Conservation (phyloP, 371 early-diverging fungal species). For the Rhizopus sp. region DNA sequence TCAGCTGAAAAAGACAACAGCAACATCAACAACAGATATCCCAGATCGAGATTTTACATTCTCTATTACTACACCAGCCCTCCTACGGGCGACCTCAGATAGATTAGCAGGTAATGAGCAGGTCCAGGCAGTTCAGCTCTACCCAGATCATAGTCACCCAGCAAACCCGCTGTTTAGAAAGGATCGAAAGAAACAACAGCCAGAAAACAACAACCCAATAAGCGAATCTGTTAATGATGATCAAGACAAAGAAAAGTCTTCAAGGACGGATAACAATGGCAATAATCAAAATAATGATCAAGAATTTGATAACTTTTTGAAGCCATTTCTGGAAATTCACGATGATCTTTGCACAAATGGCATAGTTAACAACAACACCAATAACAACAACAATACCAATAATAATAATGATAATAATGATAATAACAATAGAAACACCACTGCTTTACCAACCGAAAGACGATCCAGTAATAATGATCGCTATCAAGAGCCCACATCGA, state of each 20-base stretch:
- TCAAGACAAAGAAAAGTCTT: neutral
- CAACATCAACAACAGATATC: neutral
- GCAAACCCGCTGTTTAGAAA: slow-evolving; percentile 11
- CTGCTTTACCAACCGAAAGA: neutral
- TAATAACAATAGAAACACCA: neutral
- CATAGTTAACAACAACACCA: neutral
- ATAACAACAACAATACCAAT: neutral
- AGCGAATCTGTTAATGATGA: neutral
- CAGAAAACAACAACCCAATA: neutral
- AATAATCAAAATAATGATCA: neutral
- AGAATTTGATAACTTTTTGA: neutral
- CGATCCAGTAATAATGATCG: neutral
- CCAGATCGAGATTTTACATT: slow-evolving; percentile 20
- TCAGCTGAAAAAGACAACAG: too few relatives aligned
- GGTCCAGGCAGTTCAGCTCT: slow-evolving; percentile 17
- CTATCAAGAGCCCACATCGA: slow-evolving; percentile 1
- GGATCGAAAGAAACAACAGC: slow-evolving; percentile 1
- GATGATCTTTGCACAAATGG: neutral
- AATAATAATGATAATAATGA: neutral
- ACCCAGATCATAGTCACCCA: slow-evolving; percentile 24
- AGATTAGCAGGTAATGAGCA: slow-evolving; percentile 2
- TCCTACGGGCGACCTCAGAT: slow-evolving; percentile 7
- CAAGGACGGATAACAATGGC: neutral
- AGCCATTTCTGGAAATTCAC: slow-evolving; percentile 4
- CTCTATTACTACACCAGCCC: slow-evolving; percentile 23